Conservation (phyloP, 2,329 filamentous ascomycete species). For the Apiospora saccharicola region DNA sequence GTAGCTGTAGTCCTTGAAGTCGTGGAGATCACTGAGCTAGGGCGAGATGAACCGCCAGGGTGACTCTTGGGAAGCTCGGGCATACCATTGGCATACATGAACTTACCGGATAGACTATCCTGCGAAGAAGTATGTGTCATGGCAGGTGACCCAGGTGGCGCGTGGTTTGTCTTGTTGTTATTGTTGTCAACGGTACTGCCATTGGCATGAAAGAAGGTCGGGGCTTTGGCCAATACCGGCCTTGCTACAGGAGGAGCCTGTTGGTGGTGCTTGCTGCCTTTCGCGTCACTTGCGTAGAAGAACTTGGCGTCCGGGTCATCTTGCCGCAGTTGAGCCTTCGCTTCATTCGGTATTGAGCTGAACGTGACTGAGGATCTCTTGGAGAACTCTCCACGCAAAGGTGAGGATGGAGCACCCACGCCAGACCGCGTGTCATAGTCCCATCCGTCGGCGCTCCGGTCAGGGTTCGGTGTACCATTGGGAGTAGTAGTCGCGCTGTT, state of each 20-base stretch:
- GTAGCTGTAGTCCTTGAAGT: constrained; percentile 49
- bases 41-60: constrained; percentile 47
- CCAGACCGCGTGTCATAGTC: constrained; percentile 35
- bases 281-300: constrained; percentile 88
- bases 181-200: constrained; percentile 51
- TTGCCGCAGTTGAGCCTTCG: constrained; percentile 37
- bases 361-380: constrained; percentile 49
- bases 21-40: constrained; percentile 56
- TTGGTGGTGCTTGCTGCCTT: constrained; percentile 48
- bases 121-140: constrained; percentile 43
- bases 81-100: constrained; percentile 77
- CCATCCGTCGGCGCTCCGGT: not conserved
- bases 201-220: constrained; percentile 67
- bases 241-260: constrained; percentile 42
- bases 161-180: constrained; percentile 44
- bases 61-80: constrained; percentile 54
- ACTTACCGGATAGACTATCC: constrained; percentile 63
- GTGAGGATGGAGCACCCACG: constrained; percentile 45
- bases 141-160: constrained; percentile 44
- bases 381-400: constrained; percentile 40
- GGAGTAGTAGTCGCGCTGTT: constrained; percentile 75
- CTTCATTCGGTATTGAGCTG: constrained; percentile 47
- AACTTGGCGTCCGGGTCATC: constrained; percentile 70
- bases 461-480: constrained; percentile 60
- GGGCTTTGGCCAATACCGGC: constrained; percentile 45